A percentile compares a stretch with the other conserved stretches of the same genome.
phyloP scores from a whole-genome alignment of 2,329 filamentous ascomycete genomes.

The Phoma herbarum region DNA sequence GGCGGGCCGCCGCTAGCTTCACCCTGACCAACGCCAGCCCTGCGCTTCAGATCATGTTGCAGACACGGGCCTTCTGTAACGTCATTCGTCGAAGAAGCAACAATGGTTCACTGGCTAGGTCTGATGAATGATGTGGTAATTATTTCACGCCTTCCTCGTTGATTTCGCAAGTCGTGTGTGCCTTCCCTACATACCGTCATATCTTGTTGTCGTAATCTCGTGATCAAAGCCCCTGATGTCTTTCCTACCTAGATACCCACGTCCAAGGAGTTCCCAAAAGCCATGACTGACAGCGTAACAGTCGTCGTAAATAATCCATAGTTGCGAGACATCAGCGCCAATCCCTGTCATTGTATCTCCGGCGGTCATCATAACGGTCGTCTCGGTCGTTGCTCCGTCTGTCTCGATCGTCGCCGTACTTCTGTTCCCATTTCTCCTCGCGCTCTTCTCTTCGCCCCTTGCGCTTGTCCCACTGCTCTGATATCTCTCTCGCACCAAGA shows the following conservation, averaged over 20 bases:
- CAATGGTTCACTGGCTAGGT: slow-evolving; percentile 1
- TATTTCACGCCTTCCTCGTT: not conserved
- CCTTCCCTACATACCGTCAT: not conserved
- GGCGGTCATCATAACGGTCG: slow-evolving; percentile 1
- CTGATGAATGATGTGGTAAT: slow-evolving; percentile 4
- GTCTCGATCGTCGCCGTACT: slow-evolving; percentile 14
- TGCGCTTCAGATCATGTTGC: slow-evolving; percentile 16
- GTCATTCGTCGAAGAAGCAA: slow-evolving; percentile 15
- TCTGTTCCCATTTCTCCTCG: slow-evolving; percentile 24
- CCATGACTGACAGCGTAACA: not conserved
- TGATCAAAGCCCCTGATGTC: slow-evolving; percentile 9
- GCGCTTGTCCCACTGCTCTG: slow-evolving; percentile 36
- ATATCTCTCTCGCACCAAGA: slow-evolving; percentile 40
- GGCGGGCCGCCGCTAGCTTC: slow-evolving; percentile 16
- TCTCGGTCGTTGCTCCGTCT: slow-evolving; percentile 16
- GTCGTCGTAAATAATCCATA: not conserved
- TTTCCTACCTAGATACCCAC: not conserved
- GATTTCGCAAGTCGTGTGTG: slow-evolving; percentile 7
- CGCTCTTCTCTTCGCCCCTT: slow-evolving; percentile 19
- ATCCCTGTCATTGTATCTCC: not conserved
- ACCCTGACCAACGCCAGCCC: slow-evolving; percentile 13
- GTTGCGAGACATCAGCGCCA: not conserved
- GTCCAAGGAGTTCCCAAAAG: not conserved
- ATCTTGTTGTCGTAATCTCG: not conserved
- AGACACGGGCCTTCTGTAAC: slow-evolving; percentile 14